Evolutionary conservation across 148 eudicot genomes (phyloP).

Genomic region (Rhododendron henanense): DNA sequence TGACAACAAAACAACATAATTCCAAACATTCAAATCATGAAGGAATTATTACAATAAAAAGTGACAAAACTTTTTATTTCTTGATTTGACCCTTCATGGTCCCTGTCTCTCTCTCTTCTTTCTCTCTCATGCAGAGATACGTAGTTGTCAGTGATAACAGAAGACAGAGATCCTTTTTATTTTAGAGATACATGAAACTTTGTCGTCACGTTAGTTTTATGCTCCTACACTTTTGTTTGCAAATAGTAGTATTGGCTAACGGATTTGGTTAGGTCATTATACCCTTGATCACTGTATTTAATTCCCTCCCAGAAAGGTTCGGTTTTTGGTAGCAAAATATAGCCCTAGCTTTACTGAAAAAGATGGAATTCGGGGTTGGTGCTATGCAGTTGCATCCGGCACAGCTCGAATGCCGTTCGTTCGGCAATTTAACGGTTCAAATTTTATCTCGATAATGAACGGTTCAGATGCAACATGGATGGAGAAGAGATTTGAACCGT

Average conservation of each 20-base stretch:
- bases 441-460: too few relatives aligned
- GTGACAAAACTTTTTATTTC: not conserved
- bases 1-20: not conserved
- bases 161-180: conserved; percentile 15
- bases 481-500: too few relatives aligned
- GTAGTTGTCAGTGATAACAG: conserved; percentile 27
- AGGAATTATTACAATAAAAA: not conserved
- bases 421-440: too few relatives aligned
- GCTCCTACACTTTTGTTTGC: not conserved
- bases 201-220: conserved; percentile 13
- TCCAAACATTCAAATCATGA: not conserved
- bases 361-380: not conserved
- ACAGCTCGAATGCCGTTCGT: too few relatives aligned
- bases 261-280: not conserved
- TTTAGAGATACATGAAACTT: conserved; percentile 8
- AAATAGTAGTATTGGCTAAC: not conserved
- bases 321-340: not conserved
- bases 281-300: not conserved
- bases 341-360: conserved; percentile 24
- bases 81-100: conserved; percentile 27
- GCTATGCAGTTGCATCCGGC: too few relatives aligned
- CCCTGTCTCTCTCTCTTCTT: not conserved
- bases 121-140: conserved; percentile 10
- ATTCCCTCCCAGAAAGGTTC: not conserved
- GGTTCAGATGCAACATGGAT: too few relatives aligned